Percentiles rank a stretch among this genome's conserved stretches.
These are phyloP conservation scores for Macrophomina tecta DNA, from an alignment of 2,329 filamentous ascomycete genomes.

Conservation along the genomic window DNA sequence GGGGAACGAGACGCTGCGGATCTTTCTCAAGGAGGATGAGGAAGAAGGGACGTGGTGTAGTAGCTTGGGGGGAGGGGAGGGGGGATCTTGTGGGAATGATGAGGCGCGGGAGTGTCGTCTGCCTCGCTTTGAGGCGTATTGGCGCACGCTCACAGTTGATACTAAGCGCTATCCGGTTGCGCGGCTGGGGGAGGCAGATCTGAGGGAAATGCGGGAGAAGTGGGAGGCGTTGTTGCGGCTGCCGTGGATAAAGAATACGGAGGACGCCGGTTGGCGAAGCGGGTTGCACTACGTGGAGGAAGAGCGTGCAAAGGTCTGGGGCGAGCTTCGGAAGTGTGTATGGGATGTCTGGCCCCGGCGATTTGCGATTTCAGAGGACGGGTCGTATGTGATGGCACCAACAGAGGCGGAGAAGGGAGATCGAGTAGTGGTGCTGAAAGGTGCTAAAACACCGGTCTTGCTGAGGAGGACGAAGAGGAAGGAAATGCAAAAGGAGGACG, in stretches of 20 bases:
- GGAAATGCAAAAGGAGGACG: not conserved
- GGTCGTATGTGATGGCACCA: constrained; percentile 8
- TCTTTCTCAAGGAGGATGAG: not conserved
- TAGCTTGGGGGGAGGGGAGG: too few species aligned
- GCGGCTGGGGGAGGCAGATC: constrained; percentile 43
- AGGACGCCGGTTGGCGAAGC: not conserved
- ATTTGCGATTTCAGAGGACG: constrained; percentile 1
- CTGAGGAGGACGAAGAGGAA: constrained; percentile 1
- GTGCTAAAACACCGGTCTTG: constrained; percentile 14
- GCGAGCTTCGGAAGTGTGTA: not conserved
- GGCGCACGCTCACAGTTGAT: constrained; percentile 20
- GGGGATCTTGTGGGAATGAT: too few species aligned
- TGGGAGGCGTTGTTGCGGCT: not conserved
- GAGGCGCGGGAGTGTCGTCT: too few species aligned
- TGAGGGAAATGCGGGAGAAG: constrained; percentile 43
- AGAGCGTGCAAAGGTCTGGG: not conserved
- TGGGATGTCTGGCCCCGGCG: not conserved
- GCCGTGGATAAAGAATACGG: too few species aligned
- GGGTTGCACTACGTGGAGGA: not conserved
- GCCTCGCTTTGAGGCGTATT: constrained; percentile 6
- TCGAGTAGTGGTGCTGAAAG: constrained; percentile 5
- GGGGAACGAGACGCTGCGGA: not conserved
- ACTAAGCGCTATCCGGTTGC: not conserved
- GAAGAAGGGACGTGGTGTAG: not conserved
- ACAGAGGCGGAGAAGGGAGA: constrained; percentile 2